phyloP scores from a whole-genome alignment of 1,139 yeast species.

The Candida buenavistaensis region DNA sequence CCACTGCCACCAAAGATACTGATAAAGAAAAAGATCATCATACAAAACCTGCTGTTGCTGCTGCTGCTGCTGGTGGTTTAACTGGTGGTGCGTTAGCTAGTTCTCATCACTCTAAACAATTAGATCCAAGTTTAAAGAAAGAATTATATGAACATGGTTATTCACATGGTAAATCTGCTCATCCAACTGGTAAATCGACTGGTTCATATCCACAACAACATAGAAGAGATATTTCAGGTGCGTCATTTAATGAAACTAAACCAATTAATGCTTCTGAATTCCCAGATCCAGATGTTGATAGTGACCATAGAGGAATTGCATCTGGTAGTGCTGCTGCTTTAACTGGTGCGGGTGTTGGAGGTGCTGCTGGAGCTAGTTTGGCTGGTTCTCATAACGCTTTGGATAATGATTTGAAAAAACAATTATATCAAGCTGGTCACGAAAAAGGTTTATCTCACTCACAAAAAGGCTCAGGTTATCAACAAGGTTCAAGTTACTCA shows the following conservation, averaged over 20 bases:
- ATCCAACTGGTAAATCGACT: slow-evolving; percentile 1
- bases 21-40: not conserved
- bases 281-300: slow-evolving; percentile 4
- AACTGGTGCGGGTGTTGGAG: slow-evolving; percentile 12
- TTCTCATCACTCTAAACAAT: slow-evolving; percentile 2
- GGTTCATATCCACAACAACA: slow-evolving; percentile 2
- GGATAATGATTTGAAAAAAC: slow-evolving; percentile 5
- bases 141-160: slow-evolving; percentile 8
- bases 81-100: slow-evolving; percentile 7
- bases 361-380: slow-evolving; percentile 7
- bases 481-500: too few relatives aligned
- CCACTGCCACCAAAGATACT: too few relatives aligned
- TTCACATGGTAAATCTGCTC: slow-evolving; percentile 5
- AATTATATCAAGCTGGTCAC: slow-evolving; percentile 9
- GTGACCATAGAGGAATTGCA: too few relatives aligned
- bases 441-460: slow-evolving; percentile 3
- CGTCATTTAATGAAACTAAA: slow-evolving; percentile 11
- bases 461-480: not conserved
- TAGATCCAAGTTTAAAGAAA: slow-evolving; percentile 5
- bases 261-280: slow-evolving; percentile 9
- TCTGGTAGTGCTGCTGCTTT: too few relatives aligned
- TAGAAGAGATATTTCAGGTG: slow-evolving; percentile 10
- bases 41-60: slow-evolving; percentile 7
- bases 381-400: slow-evolving; percentile 2
- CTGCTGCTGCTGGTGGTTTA: slow-evolving; percentile 9